Percentiles rank a stretch among this genome's conserved stretches.
phyloP scores from a whole-genome alignment of 805 yeast species.

The Candida loeiensis region DNA sequence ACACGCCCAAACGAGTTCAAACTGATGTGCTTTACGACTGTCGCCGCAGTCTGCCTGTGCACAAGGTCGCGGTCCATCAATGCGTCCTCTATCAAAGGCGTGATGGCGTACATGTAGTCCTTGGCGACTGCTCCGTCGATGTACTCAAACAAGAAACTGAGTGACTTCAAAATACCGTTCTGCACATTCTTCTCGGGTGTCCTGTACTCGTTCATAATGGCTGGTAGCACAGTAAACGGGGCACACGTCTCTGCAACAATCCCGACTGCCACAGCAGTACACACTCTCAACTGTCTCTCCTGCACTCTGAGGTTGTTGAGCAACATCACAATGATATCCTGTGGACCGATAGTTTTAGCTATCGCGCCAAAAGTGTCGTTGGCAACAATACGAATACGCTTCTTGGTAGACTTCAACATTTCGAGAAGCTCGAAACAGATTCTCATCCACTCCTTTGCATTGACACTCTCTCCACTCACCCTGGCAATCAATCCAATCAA shows the following conservation, averaged over 20 bases:
- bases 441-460: constrained; percentile 97
- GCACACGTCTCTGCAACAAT: constrained; percentile 92
- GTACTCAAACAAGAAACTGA: constrained; percentile 90
- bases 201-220: constrained; percentile 91
- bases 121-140: constrained; percentile 69
- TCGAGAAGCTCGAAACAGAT: constrained; percentile 88
- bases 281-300: constrained; percentile 93
- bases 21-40: constrained; percentile 79
- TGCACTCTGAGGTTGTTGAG: constrained; percentile 84
- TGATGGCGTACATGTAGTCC: constrained; percentile 76
- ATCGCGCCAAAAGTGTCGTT: constrained; percentile 88
- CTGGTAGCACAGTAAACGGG: constrained; percentile 91
- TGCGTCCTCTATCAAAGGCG: constrained; percentile 84
- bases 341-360: constrained; percentile 92
- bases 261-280: constrained; percentile 97
- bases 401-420: constrained; percentile 76
- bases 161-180: constrained; percentile 88
- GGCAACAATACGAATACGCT: constrained; percentile 76
- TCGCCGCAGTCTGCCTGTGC: constrained; percentile 93
- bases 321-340: constrained; percentile 82
- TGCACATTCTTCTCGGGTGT: constrained; percentile 91
- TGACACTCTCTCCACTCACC: constrained; percentile 72
- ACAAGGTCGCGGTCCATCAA: constrained; percentile 86
- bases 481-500: constrained; percentile 81
- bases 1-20: constrained; percentile 73